phyloP scores from a whole-genome alignment of 2,329 filamentous ascomycete genomes.

The Bipolaris gigantea region DNA sequence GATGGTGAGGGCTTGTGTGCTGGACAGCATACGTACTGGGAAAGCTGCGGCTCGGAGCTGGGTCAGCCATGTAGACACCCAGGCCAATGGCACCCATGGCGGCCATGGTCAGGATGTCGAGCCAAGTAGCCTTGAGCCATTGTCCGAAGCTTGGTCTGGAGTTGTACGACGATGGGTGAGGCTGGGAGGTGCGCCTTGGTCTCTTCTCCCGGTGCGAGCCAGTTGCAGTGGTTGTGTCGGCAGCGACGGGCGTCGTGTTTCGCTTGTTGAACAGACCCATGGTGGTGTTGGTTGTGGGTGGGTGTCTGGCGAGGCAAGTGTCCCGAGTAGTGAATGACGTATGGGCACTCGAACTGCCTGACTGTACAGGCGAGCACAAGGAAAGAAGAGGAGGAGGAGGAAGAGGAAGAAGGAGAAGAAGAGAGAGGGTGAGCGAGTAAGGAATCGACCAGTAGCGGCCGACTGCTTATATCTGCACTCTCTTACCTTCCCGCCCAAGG shows the following conservation, averaged over 20 bases:
- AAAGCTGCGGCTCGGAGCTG: constrained; percentile 70
- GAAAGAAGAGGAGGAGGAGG: neutral
- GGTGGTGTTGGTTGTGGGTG: constrained; percentile 3
- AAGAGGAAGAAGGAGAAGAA: too few relatives aligned
- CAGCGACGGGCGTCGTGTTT: constrained; percentile 34
- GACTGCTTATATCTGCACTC: constrained; percentile 3
- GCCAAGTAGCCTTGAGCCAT: constrained; percentile 68
- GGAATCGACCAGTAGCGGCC: neutral
- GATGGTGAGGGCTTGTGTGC: neutral
- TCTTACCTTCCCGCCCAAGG: neutral
- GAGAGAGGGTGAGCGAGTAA: neutral
- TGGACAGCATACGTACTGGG: constrained; percentile 42
- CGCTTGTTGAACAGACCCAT: constrained; percentile 48
- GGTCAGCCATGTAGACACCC: constrained; percentile 67
- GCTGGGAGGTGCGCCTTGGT: constrained; percentile 12
- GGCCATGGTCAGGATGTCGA: constrained; percentile 70
- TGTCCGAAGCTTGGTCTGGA: constrained; percentile 63
- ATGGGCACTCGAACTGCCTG: neutral
- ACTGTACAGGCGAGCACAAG: neutral
- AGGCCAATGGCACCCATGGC: constrained; percentile 67
- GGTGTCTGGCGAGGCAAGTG: neutral
- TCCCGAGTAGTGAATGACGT: neutral
- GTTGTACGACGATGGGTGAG: constrained; percentile 30
- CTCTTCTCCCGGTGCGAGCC: constrained; percentile 35
- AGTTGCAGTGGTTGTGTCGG: constrained; percentile 42